Conservation (phyloP, 805 yeast species). For the Candida palmyrensis region DNA sequence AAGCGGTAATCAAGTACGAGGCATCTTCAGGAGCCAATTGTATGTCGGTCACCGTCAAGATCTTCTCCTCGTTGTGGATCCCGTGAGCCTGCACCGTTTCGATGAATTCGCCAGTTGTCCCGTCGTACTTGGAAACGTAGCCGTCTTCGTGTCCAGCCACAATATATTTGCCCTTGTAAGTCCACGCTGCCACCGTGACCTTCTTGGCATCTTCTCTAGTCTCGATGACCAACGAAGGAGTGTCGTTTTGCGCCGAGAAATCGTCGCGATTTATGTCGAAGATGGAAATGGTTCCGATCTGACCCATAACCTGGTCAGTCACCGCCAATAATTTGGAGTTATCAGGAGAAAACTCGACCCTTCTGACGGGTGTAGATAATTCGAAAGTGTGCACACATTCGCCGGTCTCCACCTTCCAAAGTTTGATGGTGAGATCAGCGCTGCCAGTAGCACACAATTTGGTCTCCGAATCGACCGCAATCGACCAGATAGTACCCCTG, state of each 20-base stretch:
- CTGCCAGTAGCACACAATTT: constrained; percentile 77
- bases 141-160: constrained; percentile 91
- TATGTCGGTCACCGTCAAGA: constrained; percentile 63
- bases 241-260: constrained; percentile 39
- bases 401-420: constrained; percentile 84
- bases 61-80: constrained; percentile 45
- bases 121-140: constrained; percentile 71
- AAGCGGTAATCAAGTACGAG: constrained; percentile 86
- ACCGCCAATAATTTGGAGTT: constrained; percentile 66
- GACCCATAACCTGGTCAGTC: constrained; percentile 91
- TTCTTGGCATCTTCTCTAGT: constrained; percentile 56
- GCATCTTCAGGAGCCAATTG: constrained; percentile 79
- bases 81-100: constrained; percentile 65
- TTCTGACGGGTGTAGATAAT: constrained; percentile 80
- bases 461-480: constrained; percentile 76
- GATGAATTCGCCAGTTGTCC: constrained; percentile 66
- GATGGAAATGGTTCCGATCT: constrained; percentile 68
- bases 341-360: constrained; percentile 80
- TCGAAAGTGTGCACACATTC: constrained; percentile 67
- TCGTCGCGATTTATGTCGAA: constrained; percentile 54
- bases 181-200: constrained; percentile 83
- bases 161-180: constrained; percentile 66
- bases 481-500: constrained; percentile 91
- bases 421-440: constrained; percentile 79
- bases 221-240: constrained; percentile 56